Conservation (phyloP, 2,329 filamentous ascomycete genomes). For the Alternaria alternata region DNA sequence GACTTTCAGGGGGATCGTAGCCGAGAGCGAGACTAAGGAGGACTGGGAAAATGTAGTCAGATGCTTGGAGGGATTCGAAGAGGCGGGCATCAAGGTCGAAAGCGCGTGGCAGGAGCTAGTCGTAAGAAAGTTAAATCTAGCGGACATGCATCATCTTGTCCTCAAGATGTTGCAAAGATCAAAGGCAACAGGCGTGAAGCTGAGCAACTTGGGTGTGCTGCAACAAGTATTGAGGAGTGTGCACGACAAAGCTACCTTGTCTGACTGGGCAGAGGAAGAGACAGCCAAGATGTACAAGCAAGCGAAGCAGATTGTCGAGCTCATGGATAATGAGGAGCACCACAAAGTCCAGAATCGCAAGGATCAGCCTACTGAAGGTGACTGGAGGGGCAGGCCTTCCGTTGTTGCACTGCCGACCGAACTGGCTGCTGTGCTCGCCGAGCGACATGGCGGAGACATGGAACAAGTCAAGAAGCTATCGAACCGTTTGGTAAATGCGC, state of each 20-base stretch:
- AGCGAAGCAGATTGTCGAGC: slow-evolving; percentile 50
- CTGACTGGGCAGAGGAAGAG: slow-evolving; percentile 49
- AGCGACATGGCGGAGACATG: slow-evolving; percentile 48
- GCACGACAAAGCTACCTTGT: slow-evolving; percentile 42
- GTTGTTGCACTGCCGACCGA: slow-evolving; percentile 56
- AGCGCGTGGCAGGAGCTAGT: slow-evolving; percentile 24
- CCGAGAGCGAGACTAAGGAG: slow-evolving; percentile 29
- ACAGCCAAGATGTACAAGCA: slow-evolving; percentile 50
- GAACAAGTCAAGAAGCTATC: slow-evolving; percentile 54
- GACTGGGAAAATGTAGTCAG: slow-evolving; percentile 49
- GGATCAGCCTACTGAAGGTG: slow-evolving; percentile 22
- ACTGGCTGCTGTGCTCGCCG: slow-evolving; percentile 52
- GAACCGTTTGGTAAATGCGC: slow-evolving; percentile 48
- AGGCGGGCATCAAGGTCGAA: slow-evolving; percentile 33
- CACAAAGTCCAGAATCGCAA: slow-evolving; percentile 25
- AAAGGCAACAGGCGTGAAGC: slow-evolving; percentile 34
- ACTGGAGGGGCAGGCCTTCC: slow-evolving; percentile 40
- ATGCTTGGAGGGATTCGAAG: slow-evolving; percentile 41
- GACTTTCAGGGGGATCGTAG: slow-evolving; percentile 25
- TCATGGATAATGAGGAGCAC: slow-evolving; percentile 55
- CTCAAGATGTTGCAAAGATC: slow-evolving; percentile 42
- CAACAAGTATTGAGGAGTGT: slow-evolving; percentile 47
- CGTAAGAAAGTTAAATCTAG: slow-evolving; percentile 28
- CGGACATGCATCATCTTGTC: slow-evolving; percentile 38
- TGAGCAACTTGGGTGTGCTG: slow-evolving; percentile 37